Conservation (phyloP, 2,329 filamentous ascomycete genomes). For the Stachybotrys chartarum region DNA sequence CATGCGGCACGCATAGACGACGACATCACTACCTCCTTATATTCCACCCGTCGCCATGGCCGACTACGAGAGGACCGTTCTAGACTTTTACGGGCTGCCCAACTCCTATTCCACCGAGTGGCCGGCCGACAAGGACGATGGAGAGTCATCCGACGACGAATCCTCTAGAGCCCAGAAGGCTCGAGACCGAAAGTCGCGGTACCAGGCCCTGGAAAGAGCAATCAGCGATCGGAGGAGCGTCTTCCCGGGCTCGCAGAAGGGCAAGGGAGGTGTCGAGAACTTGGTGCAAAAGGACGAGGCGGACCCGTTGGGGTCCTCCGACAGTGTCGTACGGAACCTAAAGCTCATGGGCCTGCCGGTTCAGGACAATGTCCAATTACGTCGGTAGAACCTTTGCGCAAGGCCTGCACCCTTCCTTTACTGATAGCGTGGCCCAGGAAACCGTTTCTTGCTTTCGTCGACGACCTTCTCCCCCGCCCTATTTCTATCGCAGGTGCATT, state of each 20-base stretch:
- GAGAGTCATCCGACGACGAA: slow-evolving; percentile 56
- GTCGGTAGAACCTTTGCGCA: slow-evolving; percentile 38
- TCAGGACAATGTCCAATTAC: slow-evolving; percentile 73
- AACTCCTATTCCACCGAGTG: slow-evolving; percentile 75
- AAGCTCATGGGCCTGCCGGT: slow-evolving; percentile 70
- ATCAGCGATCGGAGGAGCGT: slow-evolving; percentile 61
- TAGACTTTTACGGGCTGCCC: slow-evolving; percentile 84
- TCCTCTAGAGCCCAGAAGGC: slow-evolving; percentile 39
- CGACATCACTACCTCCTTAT: no score
- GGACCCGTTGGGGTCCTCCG: slow-evolving; percentile 80
- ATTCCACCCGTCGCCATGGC: slow-evolving; percentile 37
- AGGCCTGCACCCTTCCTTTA: slow-evolving; percentile 3
- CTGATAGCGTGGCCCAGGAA: slow-evolving; percentile 44
- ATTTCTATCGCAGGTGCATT: slow-evolving; percentile 89
- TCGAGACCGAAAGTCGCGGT: slow-evolving; percentile 65
- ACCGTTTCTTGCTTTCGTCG: slow-evolving; percentile 90
- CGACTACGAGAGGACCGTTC: slow-evolving; percentile 68
- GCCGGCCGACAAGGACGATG: slow-evolving; percentile 72
- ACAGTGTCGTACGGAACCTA: slow-evolving; percentile 78
- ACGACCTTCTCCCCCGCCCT: slow-evolving; percentile 90
- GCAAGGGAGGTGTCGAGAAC: slow-evolving; percentile 61
- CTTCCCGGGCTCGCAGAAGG: slow-evolving; percentile 60
- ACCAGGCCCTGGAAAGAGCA: slow-evolving; percentile 74
- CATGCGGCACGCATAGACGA: no score
- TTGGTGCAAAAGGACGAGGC: slow-evolving; percentile 86